Evolutionary conservation across 148 eudicot genomes (phyloP).

Genomic region (Limonium bicolor): DNA sequence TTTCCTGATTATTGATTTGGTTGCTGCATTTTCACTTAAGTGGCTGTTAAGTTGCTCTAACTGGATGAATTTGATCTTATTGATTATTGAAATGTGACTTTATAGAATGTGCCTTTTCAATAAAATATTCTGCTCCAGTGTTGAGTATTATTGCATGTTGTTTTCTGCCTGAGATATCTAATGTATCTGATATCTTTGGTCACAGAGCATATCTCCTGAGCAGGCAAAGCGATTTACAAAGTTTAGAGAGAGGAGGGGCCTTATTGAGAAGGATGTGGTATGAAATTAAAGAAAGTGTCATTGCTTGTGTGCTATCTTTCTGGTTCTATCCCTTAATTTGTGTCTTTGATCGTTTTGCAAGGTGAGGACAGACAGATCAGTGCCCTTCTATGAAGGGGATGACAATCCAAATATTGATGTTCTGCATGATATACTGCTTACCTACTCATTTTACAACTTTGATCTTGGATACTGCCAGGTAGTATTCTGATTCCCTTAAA

Average conservation of each 20-base stretch:
- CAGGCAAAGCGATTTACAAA: constrained; percentile 89
- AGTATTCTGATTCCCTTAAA: constrained; percentile 5
- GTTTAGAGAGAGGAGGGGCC: constrained; percentile 88
- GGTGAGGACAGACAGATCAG: constrained; percentile 91
- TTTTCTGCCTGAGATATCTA: too few species aligned
- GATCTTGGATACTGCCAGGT: constrained; percentile 99
- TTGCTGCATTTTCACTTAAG: too few species aligned
- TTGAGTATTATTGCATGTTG: too few species aligned
- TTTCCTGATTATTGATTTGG: too few species aligned
- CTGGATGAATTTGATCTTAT: too few species aligned
- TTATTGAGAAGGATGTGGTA: constrained; percentile 99
- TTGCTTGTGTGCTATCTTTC: background rate
- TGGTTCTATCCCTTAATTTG: background rate
- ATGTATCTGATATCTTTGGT: too few species aligned
- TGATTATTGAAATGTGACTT: too few species aligned
- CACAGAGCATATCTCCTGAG: constrained; percentile 79
- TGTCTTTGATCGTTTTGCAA: constrained; percentile 14
- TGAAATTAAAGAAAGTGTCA: constrained; percentile 2
- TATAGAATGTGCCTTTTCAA: too few species aligned
- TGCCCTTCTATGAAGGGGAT: constrained; percentile 82
- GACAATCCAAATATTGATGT: constrained; percentile 70
- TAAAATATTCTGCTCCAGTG: too few species aligned
- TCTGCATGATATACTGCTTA: constrained; percentile 73
- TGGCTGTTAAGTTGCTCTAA: too few species aligned
- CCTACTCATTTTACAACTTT: constrained; percentile 97